Base-by-base conservation (phyloP, 2,329 filamentous ascomycete species). In the Helotiales sp. region DNA sequence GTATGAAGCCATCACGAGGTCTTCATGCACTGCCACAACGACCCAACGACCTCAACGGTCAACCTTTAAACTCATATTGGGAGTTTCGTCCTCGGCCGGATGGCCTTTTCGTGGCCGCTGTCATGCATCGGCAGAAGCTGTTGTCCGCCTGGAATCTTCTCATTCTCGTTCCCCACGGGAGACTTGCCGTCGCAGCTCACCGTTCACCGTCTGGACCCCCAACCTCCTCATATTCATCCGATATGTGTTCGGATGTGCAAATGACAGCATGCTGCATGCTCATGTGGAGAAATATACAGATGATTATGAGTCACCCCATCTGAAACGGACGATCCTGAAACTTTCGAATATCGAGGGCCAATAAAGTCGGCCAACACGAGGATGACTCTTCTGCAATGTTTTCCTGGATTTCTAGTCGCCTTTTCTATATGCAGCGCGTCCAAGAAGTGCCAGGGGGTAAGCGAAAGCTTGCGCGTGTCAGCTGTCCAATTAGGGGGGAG, bases 291-390 rank as follows among this genome's bases (percentile, higher is more conserved):
- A 42, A 53, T 48, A 47, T 40, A 61, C 60, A 65, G 60, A 55
- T 47, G 27, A 61, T 19, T 59, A 55, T 69, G 68, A 70, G 68
- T 70, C 68, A 64, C 51, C 34, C 36, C 47, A 52, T 30, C 33
- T 67, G 68, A 70, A 70, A 70, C 67, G 38, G 57, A 60, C 52
- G 61, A 63, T 63, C 54, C 48, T 53, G 66, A 70, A 68, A 70
- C 67, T 54, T 62, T 47, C 50, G 44, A 27, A 58, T 51, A 47
- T 34, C 17, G 22, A 40, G 54, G 47, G 54, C 59, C 60, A 64
- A 61, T 63, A 30, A 54, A 34, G 27, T 30, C 5, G 55, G 40
- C 58, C 44, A 62, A 62, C 57, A 62, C 62, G 62, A 64, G 31
- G 22, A 52, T 63, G 59, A 63, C 54, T 64, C 61, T 59, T 61